These are phyloP conservation scores for Acmispon strigosus DNA, from an alignment of 306 rosid genomes.

Conservation along the genomic window DNA sequence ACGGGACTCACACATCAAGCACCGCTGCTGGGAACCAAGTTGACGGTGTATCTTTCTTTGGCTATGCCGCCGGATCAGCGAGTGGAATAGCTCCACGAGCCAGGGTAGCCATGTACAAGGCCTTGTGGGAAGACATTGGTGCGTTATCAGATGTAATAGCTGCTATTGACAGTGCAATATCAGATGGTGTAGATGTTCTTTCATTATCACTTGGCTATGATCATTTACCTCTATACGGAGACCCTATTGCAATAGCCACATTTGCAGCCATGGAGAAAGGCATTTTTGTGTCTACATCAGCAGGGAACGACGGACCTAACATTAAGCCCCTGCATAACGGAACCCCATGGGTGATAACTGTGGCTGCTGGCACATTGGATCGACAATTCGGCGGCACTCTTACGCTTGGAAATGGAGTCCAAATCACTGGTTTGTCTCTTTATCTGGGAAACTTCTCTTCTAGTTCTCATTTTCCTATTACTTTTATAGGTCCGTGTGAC, in stretches of 20 bases:
- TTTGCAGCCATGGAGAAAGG: conserved; percentile 61
- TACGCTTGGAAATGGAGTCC: conserved; percentile 38
- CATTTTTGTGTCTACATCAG: conserved; percentile 56
- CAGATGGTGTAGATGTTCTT: conserved; percentile 73
- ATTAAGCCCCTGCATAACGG: conserved; percentile 52
- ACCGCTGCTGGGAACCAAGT: conserved; percentile 60
- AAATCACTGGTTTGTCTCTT: conserved; percentile 40
- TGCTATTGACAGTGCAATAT: conserved; percentile 63
- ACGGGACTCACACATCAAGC: conserved; percentile 75
- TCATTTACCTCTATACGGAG: conserved; percentile 31
- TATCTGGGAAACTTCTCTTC: conserved; percentile 34
- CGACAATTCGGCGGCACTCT: conserved; percentile 40
- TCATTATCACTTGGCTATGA: conserved; percentile 57
- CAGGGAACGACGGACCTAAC: conserved; percentile 55
- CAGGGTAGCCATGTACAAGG: conserved; percentile 70
- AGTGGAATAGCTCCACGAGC: conserved; percentile 58
- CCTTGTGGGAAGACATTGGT: conserved; percentile 42
- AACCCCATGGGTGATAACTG: conserved; percentile 68
- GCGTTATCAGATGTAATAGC: conserved; percentile 49
- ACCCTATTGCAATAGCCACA: conserved; percentile 71
- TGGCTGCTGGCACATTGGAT: conserved; percentile 59
- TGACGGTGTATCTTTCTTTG: conserved; percentile 46
- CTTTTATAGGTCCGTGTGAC: conserved; percentile 42
- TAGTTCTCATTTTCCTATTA: conserved; percentile 27
- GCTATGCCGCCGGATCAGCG: conserved; percentile 52